Conservation (phyloP, 2,329 filamentous ascomycete genomes). For the Tolypocladium capitatum region DNA sequence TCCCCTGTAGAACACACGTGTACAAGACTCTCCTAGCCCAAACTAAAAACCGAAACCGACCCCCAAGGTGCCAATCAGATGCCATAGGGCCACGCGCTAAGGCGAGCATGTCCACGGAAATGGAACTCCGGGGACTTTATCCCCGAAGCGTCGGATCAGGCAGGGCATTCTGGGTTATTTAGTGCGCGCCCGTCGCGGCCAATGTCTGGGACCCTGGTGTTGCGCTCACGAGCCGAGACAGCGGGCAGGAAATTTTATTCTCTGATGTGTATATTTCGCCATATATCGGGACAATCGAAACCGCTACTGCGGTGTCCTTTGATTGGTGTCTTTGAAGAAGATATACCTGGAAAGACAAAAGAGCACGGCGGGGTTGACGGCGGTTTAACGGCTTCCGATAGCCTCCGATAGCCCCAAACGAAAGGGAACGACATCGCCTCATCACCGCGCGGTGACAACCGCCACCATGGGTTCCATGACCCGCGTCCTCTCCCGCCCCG, state of each 20-base stretch:
- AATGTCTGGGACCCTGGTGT: too few species aligned
- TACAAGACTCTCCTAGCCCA: neutral
- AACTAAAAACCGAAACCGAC: too few species aligned
- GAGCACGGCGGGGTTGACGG: neutral
- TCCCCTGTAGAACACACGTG: neutral
- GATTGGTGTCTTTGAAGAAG: neutral
- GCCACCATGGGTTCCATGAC: slow-evolving; percentile 2
- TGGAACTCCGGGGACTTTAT: too few species aligned
- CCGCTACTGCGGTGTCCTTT: neutral
- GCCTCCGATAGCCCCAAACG: too few species aligned
- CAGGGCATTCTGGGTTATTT: too few species aligned
- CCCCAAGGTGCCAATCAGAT: neutral
- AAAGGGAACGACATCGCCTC: too few species aligned
- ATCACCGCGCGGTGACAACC: neutral
- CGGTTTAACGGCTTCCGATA: neutral
- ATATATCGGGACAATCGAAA: neutral
- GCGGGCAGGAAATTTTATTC: neutral
- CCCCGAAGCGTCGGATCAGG: too few species aligned
- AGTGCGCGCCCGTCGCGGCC: neutral
- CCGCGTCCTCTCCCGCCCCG: slow-evolving; percentile 34
- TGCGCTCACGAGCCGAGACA: too few species aligned
- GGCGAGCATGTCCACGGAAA: too few species aligned
- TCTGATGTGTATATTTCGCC: neutral
- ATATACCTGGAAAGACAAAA: too few species aligned
- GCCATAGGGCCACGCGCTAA: too few species aligned